Evolutionary conservation across 768 basidiomycete species (phyloP).

Genomic region (Termitomyces sp.): DNA sequence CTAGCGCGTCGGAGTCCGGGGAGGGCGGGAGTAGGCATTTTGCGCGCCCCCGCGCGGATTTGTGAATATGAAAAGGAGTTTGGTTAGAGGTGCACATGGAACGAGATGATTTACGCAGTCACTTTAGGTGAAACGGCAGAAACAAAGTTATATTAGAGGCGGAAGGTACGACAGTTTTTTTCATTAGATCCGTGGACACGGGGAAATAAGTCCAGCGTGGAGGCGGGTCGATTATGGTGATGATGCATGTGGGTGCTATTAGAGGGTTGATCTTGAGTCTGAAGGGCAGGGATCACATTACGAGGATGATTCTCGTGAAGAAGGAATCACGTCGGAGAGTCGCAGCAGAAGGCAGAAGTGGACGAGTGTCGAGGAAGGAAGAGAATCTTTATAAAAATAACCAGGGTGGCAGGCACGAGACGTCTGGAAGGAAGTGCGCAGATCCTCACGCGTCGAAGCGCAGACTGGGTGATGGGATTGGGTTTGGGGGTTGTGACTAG

Average conservation of each 20-base stretch:
- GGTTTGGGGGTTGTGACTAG: not conserved
- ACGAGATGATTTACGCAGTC: not conserved
- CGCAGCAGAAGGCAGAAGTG: not conserved
- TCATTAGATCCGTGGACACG: not conserved
- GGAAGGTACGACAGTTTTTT: not conserved
- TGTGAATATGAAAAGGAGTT: not conserved
- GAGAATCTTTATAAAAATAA: not conserved
- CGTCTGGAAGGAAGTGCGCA: not conserved
- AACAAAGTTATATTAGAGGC: not conserved
- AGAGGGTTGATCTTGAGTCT: too few species aligned
- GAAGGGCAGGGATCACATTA: not conserved
- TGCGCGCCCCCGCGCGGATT: not conserved
- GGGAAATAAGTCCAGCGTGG: not conserved
- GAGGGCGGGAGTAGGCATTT: not conserved
- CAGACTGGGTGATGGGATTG: too few species aligned
- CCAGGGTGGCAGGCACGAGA: not conserved
- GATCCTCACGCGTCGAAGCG: not conserved
- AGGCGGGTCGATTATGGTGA: not conserved
- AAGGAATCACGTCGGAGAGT: not conserved
- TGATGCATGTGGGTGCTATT: not conserved
- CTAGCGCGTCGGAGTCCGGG: constrained; percentile 1
- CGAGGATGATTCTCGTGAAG: not conserved
- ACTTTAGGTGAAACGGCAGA: not conserved
- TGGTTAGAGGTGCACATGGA: not conserved
- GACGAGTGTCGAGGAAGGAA: not conserved